Base-by-base conservation (phyloP, 176 grass and related monocot species). In the Aegilops umbellulata region DNA sequence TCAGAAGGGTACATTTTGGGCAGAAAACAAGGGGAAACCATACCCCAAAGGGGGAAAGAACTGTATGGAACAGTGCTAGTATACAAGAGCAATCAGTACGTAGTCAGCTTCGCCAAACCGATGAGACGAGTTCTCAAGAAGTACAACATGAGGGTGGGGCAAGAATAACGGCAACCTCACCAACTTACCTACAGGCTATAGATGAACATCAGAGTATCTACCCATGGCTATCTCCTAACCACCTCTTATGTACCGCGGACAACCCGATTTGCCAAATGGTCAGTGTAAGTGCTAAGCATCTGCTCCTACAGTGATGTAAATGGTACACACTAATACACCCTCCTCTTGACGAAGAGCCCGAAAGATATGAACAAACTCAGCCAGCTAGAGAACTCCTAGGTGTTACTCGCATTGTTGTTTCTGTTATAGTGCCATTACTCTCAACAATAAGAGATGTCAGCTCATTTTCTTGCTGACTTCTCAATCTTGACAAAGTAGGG, bases 381-480 rank as follows among this genome's bases (percentile, higher is more conserved):
- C 32, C 32, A n/a, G 66, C 60, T 58, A 83, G 26, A 74, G 65
- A 85, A 69, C 30, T 61, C 67, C 60, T 65, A 81, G n/a, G 69
- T 75, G 65, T 25, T 32, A 55, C 29, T 60, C 20, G 26, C 46
- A 61, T 69, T 76, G 29, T 53, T 79, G 42, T 61, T 68, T 85
- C 77, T 86, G 71, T 86, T 46, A 46, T 46, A 46, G 12, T 46
- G 42, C 14, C 86, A 60, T 88, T 86, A 32, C 82, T 87, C 81
- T 89, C 92, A 2, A 88, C 82, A 23, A 98, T 94, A 42, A 94
- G 90, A 25, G 94, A 95, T 14, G 88, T 86, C 26, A 96, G 87
- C 79, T 95, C 94, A 68, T 89, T 94, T 92, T 94, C 97, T 60
- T 87, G 90, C 84, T 90, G 91, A 73, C 83, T 89, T 88, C 77